Conservation (phyloP, 257 asterid species). For the Asclepias syriaca region DNA sequence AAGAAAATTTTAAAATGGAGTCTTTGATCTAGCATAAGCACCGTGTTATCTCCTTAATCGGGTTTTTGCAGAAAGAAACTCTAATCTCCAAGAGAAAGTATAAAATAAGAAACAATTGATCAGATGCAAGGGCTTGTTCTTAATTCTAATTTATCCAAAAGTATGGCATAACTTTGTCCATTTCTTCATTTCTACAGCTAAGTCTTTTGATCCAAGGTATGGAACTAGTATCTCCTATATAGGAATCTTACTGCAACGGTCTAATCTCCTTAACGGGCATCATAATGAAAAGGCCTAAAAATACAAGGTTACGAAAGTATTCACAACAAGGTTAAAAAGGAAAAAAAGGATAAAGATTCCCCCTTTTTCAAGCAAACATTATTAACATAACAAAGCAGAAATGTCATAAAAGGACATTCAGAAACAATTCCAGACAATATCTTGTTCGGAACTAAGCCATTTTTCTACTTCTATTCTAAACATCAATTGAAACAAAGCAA, state of each 20-base stretch:
- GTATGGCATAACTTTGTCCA: neutral
- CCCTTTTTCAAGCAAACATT: neutral
- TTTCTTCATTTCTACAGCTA: neutral
- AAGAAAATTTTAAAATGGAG: neutral
- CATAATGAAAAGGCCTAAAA: neutral
- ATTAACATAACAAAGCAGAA: neutral
- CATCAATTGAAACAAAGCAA: neutral
- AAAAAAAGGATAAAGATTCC: neutral
- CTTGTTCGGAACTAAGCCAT: neutral
- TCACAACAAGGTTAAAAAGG: neutral
- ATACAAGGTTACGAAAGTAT: neutral
- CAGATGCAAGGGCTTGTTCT: neutral
- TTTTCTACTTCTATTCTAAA: neutral
- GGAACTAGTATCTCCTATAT: neutral
- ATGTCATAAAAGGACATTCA: neutral
- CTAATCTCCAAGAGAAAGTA: neutral
- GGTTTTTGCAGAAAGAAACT: neutral
- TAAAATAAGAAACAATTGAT: neutral
- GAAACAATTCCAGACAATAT: neutral
- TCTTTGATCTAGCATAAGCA: neutral
- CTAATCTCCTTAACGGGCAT: neutral
- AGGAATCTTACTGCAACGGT: neutral
- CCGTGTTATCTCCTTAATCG: neutral
- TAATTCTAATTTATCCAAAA: neutral
- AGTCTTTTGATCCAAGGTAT: neutral